Evolutionary conservation across 257 asterid species (phyloP).

Genomic region (Verbascum thapsus): DNA sequence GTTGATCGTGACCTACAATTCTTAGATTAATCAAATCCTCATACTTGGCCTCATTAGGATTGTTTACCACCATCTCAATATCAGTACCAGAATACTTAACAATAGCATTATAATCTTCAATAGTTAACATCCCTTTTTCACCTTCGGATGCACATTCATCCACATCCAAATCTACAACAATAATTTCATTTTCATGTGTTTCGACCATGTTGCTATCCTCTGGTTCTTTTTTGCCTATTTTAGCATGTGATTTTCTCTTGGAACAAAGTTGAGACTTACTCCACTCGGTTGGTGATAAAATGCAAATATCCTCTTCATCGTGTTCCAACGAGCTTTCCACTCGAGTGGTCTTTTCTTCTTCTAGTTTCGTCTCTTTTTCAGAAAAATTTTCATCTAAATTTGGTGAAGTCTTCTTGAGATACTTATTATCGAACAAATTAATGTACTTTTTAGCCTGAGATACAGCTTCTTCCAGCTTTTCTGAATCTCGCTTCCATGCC

Average conservation of each 20-base stretch:
- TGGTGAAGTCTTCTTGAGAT: not conserved
- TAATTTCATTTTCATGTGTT: not conserved
- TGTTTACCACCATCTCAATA: not conserved
- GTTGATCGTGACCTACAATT: constrained; percentile 27
- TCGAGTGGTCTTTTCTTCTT: not conserved
- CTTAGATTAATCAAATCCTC: constrained; percentile 30
- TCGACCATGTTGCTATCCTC: not conserved
- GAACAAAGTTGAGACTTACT: not conserved
- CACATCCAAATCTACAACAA: not conserved
- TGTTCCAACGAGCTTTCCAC: constrained; percentile 1
- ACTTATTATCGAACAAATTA: not conserved
- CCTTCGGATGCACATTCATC: not conserved
- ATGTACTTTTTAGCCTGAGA: constrained; percentile 34
- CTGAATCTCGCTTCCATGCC: constrained; percentile 17
- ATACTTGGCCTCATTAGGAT: not conserved
- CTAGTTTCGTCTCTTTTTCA: constrained; percentile 2
- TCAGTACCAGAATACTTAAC: not conserved
- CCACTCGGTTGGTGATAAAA: constrained; percentile 27
- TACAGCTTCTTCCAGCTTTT: constrained; percentile 4
- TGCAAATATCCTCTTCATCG: constrained; percentile 23
- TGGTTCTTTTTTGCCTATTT: not conserved
- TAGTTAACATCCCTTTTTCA: not conserved
- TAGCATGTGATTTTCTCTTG: constrained; percentile 7
- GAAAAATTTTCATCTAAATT: constrained; percentile 7
- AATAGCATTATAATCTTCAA: not conserved